phyloP scores from a whole-genome alignment of 495 filamentous ascomycete genomes.

The Neurospora cerealis region DNA sequence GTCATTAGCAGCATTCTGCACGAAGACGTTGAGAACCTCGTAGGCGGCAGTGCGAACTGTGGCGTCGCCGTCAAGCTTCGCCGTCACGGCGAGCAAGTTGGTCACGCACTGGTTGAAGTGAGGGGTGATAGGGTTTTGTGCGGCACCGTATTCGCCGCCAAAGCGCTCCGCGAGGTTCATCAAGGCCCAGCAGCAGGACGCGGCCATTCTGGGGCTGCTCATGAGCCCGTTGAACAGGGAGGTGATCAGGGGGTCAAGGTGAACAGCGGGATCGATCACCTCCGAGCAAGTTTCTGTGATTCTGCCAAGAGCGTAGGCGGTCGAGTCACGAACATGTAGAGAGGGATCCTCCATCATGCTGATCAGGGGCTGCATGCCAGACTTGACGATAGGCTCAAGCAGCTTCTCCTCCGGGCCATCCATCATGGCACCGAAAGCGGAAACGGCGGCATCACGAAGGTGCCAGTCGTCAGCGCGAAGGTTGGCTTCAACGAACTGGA shows the following conservation, averaged over 20 bases:
- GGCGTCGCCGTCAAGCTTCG: slow-evolving; percentile 73
- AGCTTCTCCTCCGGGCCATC: slow-evolving; percentile 87
- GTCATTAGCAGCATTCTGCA: slow-evolving; percentile 79
- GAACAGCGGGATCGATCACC: slow-evolving; percentile 71
- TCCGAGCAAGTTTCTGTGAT: slow-evolving; percentile 87
- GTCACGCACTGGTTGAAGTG: slow-evolving; percentile 90
- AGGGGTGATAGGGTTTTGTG: slow-evolving; percentile 74
- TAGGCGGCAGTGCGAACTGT: slow-evolving; percentile 97
- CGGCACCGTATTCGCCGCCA: slow-evolving; percentile 63
- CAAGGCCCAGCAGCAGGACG: slow-evolving; percentile 96
- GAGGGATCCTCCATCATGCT: slow-evolving; percentile 91
- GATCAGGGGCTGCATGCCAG: slow-evolving; percentile 81
- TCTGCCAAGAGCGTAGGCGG: slow-evolving; percentile 88
- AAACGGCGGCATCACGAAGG: slow-evolving; percentile 84
- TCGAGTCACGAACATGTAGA: slow-evolving; percentile 90
- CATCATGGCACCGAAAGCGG: slow-evolving; percentile 98
- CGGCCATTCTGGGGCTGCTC: slow-evolving; percentile 91
- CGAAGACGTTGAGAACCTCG: slow-evolving; percentile 89
- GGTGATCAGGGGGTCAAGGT: slow-evolving; percentile 72
- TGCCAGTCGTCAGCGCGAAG: slow-evolving; percentile 89
- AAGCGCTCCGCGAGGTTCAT: slow-evolving; percentile 98
- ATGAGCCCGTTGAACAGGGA: slow-evolving; percentile 85
- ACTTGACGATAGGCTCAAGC: slow-evolving; percentile 85
- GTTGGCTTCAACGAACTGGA: slow-evolving; percentile 84
- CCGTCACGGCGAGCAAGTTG: slow-evolving; percentile 75